Conservation (phyloP, 2,329 filamentous ascomycete species). For the Exophiala lecanii-corni region DNA sequence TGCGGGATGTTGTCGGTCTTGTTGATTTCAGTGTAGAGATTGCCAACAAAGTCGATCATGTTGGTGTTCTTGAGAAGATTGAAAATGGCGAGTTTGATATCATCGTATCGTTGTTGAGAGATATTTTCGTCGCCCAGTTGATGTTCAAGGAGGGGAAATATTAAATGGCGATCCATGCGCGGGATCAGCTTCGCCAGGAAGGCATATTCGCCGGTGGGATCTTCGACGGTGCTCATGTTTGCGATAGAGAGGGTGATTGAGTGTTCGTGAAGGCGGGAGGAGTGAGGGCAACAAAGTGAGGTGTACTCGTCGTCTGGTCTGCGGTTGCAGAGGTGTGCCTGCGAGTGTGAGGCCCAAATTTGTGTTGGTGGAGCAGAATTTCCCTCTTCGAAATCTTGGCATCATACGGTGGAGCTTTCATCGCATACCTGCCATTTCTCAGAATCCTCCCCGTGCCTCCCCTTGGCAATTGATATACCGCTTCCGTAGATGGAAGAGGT, state of each 20-base stretch:
- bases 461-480: too few species aligned
- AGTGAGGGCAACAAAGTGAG: too few species aligned
- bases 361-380: background rate
- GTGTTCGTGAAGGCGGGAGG: too few species aligned
- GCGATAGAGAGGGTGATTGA: background rate
- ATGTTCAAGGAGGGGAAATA: slow-evolving; percentile 95
- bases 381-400: background rate
- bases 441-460: too few species aligned
- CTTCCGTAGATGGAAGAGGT: too few species aligned
- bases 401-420: too few species aligned
- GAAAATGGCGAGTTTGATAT: slow-evolving; percentile 83
- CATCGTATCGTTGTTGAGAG: slow-evolving; percentile 55
- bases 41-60: slow-evolving; percentile 97
- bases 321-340: too few species aligned
- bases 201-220: slow-evolving; percentile 65
- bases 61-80: slow-evolving; percentile 94
- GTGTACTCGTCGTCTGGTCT: too few species aligned
- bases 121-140: slow-evolving; percentile 76
- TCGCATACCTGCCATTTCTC: too few species aligned
- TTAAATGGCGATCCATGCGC: slow-evolving; percentile 90
- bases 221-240: slow-evolving; percentile 20
- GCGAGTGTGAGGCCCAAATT: background rate
- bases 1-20: slow-evolving; percentile 66
- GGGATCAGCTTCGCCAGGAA: slow-evolving; percentile 85
- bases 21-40: slow-evolving; percentile 85